Base-by-base conservation (phyloP, 108 stramenopile genomes). In the Phaeodactylum tricornutum region DNA sequence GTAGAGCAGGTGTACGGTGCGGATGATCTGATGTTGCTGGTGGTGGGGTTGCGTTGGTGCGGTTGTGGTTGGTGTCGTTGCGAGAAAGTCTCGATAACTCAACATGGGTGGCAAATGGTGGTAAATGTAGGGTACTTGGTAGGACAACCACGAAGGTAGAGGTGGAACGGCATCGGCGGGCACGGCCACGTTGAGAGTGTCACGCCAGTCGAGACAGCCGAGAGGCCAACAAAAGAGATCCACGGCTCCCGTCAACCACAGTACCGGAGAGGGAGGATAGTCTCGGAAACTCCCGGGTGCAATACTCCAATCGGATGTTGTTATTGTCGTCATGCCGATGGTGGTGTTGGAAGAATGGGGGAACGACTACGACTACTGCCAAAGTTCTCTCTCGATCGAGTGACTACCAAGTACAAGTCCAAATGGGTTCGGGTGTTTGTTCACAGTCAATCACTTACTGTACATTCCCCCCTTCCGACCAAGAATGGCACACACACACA, bases 261-360 rank as follows among this genome's bases (percentile, higher is more conserved):
- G 37, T 29, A 64, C 59, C 15, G 62, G 62, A 4, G 45, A 23
- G 0, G 69, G 62, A 34, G 69, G 69, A 30, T 71, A 71, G 3
- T 33, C 20, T 2, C 22, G 20, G 21, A 36, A 39, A 37, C n/a
- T n/a, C n/a, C n/a, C n/a, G n/a, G n/a, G n/a, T n/a, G n/a, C n/a
- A n/a, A n/a, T n/a, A n/a, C n/a, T n/a, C n/a, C n/a, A n/a, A n/a
- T n/a, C n/a, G n/a, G n/a, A n/a, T n/a, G n/a, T n/a, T n/a, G n/a
- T n/a, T n/a, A n/a, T n/a, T n/a, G n/a, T n/a, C n/a, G n/a, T n/a
- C n/a, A n/a, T n/a, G n/a, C n/a, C n/a, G n/a, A n/a, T n/a, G n/a
- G n/a, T n/a, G n/a, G n/a, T n/a, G n/a, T n/a, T n/a, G n/a, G n/a
- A n/a, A n/a, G n/a, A n/a, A n/a, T n/a, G n/a, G n/a, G n/a, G n/a